These are phyloP conservation scores for Saturnispora gosingensis DNA, from an alignment of 805 yeast genomes.

Conservation along the genomic window DNA sequence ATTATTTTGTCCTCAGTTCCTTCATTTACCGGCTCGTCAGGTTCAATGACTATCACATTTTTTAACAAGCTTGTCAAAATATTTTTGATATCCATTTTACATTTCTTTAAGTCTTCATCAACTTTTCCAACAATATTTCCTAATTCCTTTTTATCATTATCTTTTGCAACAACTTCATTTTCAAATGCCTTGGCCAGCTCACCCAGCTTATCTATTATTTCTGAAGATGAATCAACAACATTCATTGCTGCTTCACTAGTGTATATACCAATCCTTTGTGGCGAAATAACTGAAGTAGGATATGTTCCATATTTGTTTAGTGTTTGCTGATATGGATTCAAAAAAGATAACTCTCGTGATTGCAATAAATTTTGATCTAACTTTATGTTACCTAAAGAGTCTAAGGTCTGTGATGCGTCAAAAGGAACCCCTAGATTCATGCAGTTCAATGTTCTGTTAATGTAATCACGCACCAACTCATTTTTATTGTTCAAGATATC, in stretches of 20 bases:
- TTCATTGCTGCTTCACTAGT: constrained; percentile 46
- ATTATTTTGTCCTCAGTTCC: constrained; percentile 12
- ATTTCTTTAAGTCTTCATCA: constrained; percentile 26
- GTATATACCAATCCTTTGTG: constrained; percentile 19
- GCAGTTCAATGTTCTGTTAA: constrained; percentile 17
- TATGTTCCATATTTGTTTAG: constrained; percentile 21
- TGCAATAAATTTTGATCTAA: background rate
- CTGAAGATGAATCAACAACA: constrained; percentile 40
- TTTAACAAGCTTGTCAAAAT: constrained; percentile 23
- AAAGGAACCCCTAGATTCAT: constrained; percentile 13
- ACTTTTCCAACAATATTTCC: constrained; percentile 22
- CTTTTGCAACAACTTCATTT: constrained; percentile 37
- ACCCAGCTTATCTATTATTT: constrained; percentile 40
- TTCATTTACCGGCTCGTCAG: background rate
- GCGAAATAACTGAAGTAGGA: constrained; percentile 1
- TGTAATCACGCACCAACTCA: constrained; percentile 34
- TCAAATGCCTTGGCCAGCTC: constrained; percentile 45
- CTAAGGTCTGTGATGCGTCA: constrained; percentile 6
- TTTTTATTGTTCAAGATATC: constrained; percentile 41
- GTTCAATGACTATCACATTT: constrained; percentile 1
- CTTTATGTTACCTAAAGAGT: constrained; percentile 4
- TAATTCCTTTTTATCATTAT: constrained; percentile 28
- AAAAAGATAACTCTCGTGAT: constrained; percentile 4
- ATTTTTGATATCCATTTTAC: constrained; percentile 23
- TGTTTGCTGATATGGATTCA: constrained; percentile 15